phyloP scores from a whole-genome alignment of 2,329 filamentous ascomycete species.

The Allantophomopsis lycopodina region DNA sequence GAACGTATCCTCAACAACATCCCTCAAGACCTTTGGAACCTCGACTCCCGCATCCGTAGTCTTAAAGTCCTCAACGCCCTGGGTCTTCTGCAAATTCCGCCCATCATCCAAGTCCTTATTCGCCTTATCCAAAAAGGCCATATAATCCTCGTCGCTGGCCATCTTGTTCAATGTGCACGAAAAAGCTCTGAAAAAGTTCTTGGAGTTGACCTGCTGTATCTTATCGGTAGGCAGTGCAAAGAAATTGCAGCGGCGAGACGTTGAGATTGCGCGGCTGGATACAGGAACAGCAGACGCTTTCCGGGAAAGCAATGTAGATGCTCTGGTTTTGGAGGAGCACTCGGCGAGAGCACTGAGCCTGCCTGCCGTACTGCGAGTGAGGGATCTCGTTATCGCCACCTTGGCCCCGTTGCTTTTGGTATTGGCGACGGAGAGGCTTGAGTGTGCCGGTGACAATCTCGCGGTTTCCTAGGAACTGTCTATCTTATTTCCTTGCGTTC shows the following conservation, averaged over 20 bases:
- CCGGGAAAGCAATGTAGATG: too few relatives aligned
- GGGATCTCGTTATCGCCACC: too few relatives aligned
- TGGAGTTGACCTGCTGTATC: not conserved
- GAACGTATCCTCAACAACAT: slow-evolving; percentile 40
- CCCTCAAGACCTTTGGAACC: slow-evolving; percentile 44
- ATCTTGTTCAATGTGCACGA: slow-evolving; percentile 24
- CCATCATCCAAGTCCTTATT: slow-evolving; percentile 64
- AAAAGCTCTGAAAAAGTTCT: not conserved
- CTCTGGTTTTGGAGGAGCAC: too few relatives aligned
- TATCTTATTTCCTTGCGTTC: too few relatives aligned
- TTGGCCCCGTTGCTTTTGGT: too few relatives aligned
- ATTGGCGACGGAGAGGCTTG: too few relatives aligned
- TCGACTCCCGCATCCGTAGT: slow-evolving; percentile 35
- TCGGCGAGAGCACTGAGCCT: too few relatives aligned
- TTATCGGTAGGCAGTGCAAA: not conserved
- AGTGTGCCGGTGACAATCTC: too few relatives aligned
- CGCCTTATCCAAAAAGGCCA: slow-evolving; percentile 74
- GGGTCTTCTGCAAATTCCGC: slow-evolving; percentile 16
- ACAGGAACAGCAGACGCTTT: not conserved
- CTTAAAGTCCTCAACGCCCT: slow-evolving; percentile 29
- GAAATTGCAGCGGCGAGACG: too few relatives aligned
- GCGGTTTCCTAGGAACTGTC: too few relatives aligned
- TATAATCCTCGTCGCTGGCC: slow-evolving; percentile 72
- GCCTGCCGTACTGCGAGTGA: too few relatives aligned
- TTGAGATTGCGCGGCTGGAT: too few relatives aligned